These are phyloP conservation scores for Aspergillus sp. DNA, from an alignment of 2,329 filamentous ascomycete genomes.

Conservation along the genomic window DNA sequence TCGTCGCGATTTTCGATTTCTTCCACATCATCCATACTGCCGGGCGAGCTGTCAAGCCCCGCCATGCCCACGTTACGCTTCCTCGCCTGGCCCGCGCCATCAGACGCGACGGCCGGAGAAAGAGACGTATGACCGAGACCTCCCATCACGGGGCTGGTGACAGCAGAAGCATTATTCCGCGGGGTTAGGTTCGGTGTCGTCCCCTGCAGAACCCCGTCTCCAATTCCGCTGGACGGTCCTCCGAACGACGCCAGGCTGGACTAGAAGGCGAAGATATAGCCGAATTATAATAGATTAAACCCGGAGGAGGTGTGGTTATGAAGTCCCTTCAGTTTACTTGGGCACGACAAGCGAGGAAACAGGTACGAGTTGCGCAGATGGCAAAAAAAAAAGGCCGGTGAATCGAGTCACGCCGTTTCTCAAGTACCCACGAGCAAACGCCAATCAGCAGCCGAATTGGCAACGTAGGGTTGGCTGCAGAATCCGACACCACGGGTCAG, in stretches of 20 bases:
- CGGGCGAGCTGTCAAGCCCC: constrained; percentile 49
- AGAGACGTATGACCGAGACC: constrained; percentile 32
- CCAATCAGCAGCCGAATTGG: not conserved
- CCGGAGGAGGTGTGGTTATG: constrained; percentile 2
- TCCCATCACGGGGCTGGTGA: constrained; percentile 38
- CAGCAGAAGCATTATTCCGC: constrained; percentile 38
- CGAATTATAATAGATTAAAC: constrained; percentile 13
- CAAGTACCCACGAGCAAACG: not conserved
- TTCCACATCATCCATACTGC: constrained; percentile 47
- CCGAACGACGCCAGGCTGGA: constrained; percentile 38
- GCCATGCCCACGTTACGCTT: constrained; percentile 47
- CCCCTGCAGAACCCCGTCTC: constrained; percentile 34
- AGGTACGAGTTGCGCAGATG: not conserved
- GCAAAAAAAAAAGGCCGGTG: constrained; percentile 7
- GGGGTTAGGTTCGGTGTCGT: constrained; percentile 24
- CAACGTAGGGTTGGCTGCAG: not conserved
- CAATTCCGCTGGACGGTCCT: constrained; percentile 34
- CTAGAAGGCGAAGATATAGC: constrained; percentile 19
- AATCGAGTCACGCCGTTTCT: not conserved
- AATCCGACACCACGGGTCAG: not conserved
- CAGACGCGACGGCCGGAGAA: constrained; percentile 28
- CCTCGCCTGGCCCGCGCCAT: constrained; percentile 32
- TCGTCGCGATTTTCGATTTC: constrained; percentile 46
- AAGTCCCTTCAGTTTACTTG: not conserved
- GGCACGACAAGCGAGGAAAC: not conserved